Conservation (phyloP, 495 filamentous ascomycete species). For the Lasiosphaeria hispida region DNA sequence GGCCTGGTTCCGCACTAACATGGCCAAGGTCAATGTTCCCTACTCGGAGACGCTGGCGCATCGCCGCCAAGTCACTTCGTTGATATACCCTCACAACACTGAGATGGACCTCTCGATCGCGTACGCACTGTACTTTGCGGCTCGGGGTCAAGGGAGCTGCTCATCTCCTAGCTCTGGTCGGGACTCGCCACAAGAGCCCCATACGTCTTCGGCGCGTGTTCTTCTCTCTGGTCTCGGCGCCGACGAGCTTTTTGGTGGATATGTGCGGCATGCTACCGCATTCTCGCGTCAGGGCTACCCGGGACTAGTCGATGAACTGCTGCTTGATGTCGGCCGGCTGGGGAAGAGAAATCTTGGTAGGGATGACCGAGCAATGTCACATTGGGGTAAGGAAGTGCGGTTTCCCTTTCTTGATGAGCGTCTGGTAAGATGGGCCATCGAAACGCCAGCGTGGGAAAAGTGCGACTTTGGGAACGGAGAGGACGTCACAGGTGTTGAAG, state of each 20-base stretch:
- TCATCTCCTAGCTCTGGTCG: slow-evolving; percentile 4
- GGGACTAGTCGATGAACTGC: slow-evolving; percentile 77
- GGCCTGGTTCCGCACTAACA: slow-evolving; percentile 4
- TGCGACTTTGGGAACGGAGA: slow-evolving; percentile 66
- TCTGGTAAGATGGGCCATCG: slow-evolving; percentile 76
- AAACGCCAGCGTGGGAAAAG: slow-evolving; percentile 73
- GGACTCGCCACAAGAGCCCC: slow-evolving; percentile 33
- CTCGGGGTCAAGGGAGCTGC: slow-evolving; percentile 68
- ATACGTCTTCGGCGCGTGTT: slow-evolving; percentile 73
- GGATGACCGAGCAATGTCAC: slow-evolving; percentile 84
- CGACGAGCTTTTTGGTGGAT: slow-evolving; percentile 94
- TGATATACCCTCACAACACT: slow-evolving; percentile 91
- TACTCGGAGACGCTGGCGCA: slow-evolving; percentile 72
- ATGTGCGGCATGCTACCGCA: slow-evolving; percentile 77
- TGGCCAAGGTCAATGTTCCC: slow-evolving; percentile 69
- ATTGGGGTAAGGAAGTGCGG: slow-evolving; percentile 89
- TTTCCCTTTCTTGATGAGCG: slow-evolving; percentile 90
- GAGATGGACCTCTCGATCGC: slow-evolving; percentile 99
- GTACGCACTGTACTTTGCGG: slow-evolving; percentile 87
- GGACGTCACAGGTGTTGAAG: slow-evolving; percentile 54
- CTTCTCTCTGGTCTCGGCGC: slow-evolving; percentile 91
- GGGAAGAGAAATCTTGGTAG: slow-evolving; percentile 91
- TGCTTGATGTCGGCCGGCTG: slow-evolving; percentile 81
- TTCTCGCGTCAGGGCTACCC: slow-evolving; percentile 63
- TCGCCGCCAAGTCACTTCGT: slow-evolving; percentile 61